These are phyloP conservation scores for Ustilago loliicola DNA, from an alignment of 1,284 basidiomycete genomes.

Conservation along the genomic window DNA sequence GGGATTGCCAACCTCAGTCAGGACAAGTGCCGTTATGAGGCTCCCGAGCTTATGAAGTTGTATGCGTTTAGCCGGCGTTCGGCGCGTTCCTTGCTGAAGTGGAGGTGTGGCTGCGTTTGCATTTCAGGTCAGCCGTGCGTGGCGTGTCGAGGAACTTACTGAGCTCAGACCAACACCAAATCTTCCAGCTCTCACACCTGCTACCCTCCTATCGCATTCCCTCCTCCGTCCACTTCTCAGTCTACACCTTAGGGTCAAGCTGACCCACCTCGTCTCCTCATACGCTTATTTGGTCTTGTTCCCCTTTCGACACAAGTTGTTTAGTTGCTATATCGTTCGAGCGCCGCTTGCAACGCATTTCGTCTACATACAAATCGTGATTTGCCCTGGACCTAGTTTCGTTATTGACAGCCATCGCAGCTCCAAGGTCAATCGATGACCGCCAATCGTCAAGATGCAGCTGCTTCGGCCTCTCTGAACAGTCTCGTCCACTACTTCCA, in stretches of 20 bases:
- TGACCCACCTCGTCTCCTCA: background rate
- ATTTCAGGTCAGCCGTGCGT: slow-evolving; percentile 24
- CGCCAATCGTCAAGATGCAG: slow-evolving; percentile 31
- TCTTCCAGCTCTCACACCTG: background rate
- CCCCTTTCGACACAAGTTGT: background rate
- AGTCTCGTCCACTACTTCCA: slow-evolving; percentile 27
- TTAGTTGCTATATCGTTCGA: background rate
- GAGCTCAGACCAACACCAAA: slow-evolving; percentile 33
- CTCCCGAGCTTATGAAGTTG: background rate
- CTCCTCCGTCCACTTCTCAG: background rate
- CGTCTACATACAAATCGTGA: background rate
- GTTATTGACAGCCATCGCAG: background rate
- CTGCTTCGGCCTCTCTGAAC: slow-evolving; percentile 31
- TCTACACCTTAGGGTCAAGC: too few species aligned
- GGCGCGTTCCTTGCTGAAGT: slow-evolving; percentile 2
- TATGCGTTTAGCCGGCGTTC: background rate
- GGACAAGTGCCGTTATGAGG: background rate
- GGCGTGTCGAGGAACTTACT: slow-evolving; percentile 21
- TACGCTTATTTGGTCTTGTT: background rate
- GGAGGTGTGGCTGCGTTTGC: slow-evolving; percentile 4
- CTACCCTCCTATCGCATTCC: background rate
- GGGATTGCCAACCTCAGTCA: background rate
- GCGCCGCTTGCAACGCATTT: background rate
- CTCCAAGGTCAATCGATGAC: slow-evolving; percentile 21
- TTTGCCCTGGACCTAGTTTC: background rate